Evolutionary conservation across 2,329 filamentous ascomycete species (phyloP).

Genomic region (Acephala macrosclerotiorum): DNA sequence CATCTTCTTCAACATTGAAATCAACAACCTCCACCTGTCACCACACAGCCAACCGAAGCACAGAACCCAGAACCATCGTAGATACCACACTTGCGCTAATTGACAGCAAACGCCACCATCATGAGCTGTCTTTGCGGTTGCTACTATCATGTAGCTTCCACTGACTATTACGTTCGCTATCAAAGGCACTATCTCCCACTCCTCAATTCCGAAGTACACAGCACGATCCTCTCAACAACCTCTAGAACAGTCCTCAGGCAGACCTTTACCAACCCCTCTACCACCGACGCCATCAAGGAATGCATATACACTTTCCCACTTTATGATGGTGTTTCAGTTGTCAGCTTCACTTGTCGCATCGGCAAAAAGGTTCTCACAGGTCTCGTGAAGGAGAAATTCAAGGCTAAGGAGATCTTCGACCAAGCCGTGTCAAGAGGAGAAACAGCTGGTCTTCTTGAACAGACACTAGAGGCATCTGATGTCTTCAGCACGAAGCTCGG

Average conservation of each 20-base stretch:
- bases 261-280: constrained; percentile 66
- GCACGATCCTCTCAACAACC: constrained; percentile 63
- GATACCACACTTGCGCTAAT: neutral
- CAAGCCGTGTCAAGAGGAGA: constrained; percentile 64
- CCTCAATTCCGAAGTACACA: constrained; percentile 62
- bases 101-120: neutral
- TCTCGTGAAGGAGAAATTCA: constrained; percentile 69
- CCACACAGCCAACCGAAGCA: neutral
- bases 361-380: constrained; percentile 67
- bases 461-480: constrained; percentile 65
- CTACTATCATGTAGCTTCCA: constrained; percentile 24
- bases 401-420: constrained; percentile 66
- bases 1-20: neutral
- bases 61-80: neutral
- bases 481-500: constrained; percentile 74
- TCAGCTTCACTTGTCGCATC: constrained; percentile 70
- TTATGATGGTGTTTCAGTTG: constrained; percentile 75
- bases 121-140: constrained; percentile 32
- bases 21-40: neutral
- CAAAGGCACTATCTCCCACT: constrained; percentile 60
- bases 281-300: constrained; percentile 54
- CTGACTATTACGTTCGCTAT: constrained; percentile 26
- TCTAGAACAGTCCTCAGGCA: constrained; percentile 58
- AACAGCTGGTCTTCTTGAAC: constrained; percentile 70
- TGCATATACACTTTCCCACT: constrained; percentile 74